Base-by-base conservation (phyloP, 306 rosid species). In the Sphenostylis stenocarpa region DNA sequence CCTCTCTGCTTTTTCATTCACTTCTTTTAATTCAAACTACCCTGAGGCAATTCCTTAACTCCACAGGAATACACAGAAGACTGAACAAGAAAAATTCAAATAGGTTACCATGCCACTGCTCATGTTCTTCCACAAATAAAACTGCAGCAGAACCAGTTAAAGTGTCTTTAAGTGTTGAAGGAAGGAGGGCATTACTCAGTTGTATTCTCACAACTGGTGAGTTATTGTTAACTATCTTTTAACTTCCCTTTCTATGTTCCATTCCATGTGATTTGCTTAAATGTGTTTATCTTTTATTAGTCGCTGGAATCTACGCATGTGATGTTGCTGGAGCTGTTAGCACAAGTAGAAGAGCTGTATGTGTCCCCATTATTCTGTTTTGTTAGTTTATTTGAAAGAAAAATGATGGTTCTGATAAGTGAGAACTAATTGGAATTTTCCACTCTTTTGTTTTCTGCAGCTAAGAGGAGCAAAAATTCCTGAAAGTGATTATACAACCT, bases 401-500 rank as follows among this genome's bases (percentile, higher is more conserved):
- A 6, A 20, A 33, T 34, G 26, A 52, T 53, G 60, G 71, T 67
- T 80, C 6, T 36, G 38, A 61, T 45, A 64, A 51, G 17, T 45
- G 43, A 44, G 11, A 61, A 48, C 55, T 67, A n/a, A 76, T 52
- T 73, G 48, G 57, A 19, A 77, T 36, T 52, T 7, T 31, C 74
- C 33, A 23, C 51, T 10, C 61, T 56, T 80, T 31, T 60, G 41
- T 24, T 43, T 73, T 73, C 14, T 73, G 72, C 67, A 85, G 88
- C 81, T 85, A 9, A 34, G 85, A 29, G 88, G 83, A 28, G 83
- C 91, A 4, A 94, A 94, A 89, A 67, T 94, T 89, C 96, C 98
- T 33, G 96, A 90, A 78, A 90, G 88, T 84, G 98, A 94, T 87
- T 94, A 48, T 78, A 92, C 76, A 82, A 86, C 93, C 57, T 92